These are phyloP conservation scores for Solanum etuberosum DNA, from an alignment of 257 asterid species.

Conservation along the genomic window DNA sequence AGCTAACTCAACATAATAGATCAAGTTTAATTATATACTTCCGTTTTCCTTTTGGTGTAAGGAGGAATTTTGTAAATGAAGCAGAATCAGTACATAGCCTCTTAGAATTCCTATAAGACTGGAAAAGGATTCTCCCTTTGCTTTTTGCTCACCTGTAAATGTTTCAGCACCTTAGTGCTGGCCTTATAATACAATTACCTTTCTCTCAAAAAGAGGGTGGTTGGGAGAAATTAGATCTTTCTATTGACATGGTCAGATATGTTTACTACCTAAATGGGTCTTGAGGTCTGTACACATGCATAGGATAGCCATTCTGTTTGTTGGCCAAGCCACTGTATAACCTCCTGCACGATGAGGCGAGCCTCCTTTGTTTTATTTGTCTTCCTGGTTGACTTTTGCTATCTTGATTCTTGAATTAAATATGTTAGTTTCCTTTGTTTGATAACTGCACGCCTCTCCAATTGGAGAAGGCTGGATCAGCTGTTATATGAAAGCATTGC, in stretches of 20 bases:
- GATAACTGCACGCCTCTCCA: neutral
- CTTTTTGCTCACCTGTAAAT: neutral
- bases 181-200: neutral
- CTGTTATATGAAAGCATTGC: neutral
- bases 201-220: neutral
- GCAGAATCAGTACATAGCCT: neutral
- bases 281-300: neutral
- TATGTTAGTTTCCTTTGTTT: neutral
- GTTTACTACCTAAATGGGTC: neutral
- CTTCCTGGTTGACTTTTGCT: neutral
- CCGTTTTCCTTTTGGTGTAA: neutral
- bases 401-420: neutral
- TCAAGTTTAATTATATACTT: neutral
- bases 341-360: neutral
- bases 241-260: neutral
- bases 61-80: neutral
- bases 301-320: neutral
- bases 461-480: neutral
- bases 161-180: neutral
- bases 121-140: neutral
- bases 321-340: neutral
- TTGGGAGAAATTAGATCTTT: neutral
- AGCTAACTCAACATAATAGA: neutral
- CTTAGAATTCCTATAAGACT: neutral
- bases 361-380: neutral